Conservation (phyloP, 1,284 basidiomycete genomes). For the Lentinula novae-zelandiae region DNA sequence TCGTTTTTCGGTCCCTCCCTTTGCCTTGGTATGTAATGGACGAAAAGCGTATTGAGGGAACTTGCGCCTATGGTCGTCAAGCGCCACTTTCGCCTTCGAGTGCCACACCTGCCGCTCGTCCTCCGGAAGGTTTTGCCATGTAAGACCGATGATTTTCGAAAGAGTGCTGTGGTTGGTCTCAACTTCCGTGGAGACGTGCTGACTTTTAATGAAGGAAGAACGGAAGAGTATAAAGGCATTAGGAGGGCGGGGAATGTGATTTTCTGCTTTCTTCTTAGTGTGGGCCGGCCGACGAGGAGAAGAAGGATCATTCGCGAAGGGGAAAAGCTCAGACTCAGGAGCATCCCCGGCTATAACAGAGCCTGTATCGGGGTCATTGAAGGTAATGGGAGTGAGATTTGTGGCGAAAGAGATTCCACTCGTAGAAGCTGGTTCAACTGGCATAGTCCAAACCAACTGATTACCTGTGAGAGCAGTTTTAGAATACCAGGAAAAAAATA, state of each 20-base stretch:
- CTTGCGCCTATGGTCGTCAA: slow-evolving; percentile 63
- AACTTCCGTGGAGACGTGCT: slow-evolving; percentile 70
- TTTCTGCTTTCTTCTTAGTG: slow-evolving; percentile 62
- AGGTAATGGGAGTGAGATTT: slow-evolving; percentile 58
- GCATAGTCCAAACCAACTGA: slow-evolving; percentile 50
- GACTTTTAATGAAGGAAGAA: slow-evolving; percentile 72
- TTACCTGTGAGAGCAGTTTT: slow-evolving; percentile 25
- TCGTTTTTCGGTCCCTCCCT: slow-evolving; percentile 47
- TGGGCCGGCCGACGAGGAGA: slow-evolving; percentile 29
- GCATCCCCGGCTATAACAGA: slow-evolving; percentile 28
- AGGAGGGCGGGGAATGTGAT: slow-evolving; percentile 81
- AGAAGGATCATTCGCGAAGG: slow-evolving; percentile 27
- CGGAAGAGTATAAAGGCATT: slow-evolving; percentile 91
- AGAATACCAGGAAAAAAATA: slow-evolving; percentile 8
- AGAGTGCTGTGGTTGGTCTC: slow-evolving; percentile 80
- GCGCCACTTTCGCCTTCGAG: slow-evolving; percentile 56
- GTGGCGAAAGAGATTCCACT: slow-evolving; percentile 53
- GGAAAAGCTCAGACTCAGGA: slow-evolving; percentile 38
- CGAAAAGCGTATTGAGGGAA: slow-evolving; percentile 72
- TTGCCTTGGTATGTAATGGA: slow-evolving; percentile 50
- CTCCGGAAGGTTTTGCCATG: slow-evolving; percentile 68
- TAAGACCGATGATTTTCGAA: slow-evolving; percentile 68
- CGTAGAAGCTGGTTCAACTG: slow-evolving; percentile 39
- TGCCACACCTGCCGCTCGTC: slow-evolving; percentile 73
- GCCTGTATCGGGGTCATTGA: slow-evolving; percentile 36